These are phyloP conservation scores for Tinospora cordifolia DNA, from an alignment of 164 flowering plant species.

Conservation along the genomic window DNA sequence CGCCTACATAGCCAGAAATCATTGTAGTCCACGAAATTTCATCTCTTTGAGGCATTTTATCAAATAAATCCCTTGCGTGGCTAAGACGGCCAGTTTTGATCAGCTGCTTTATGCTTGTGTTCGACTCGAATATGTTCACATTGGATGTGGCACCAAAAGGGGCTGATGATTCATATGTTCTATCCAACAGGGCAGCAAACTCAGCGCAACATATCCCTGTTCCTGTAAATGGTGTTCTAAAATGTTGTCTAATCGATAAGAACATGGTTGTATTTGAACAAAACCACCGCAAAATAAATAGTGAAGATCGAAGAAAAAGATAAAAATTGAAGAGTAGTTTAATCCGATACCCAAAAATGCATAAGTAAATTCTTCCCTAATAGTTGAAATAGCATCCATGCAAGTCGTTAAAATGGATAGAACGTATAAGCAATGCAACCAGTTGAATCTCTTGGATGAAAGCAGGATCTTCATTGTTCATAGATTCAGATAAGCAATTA, in stretches of 20 bases:
- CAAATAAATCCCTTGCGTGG: slow-evolving; percentile 64
- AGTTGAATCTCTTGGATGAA: no score
- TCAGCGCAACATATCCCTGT: slow-evolving; percentile 17
- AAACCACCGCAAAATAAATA: background rate
- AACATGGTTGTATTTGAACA: slow-evolving; percentile 13
- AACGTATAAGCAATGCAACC: no score
- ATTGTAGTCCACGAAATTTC: slow-evolving; percentile 68
- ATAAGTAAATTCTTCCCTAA: background rate
- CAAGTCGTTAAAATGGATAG: background rate
- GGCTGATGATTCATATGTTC: background rate
- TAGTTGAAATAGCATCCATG: background rate
- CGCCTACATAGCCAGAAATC: slow-evolving; percentile 56
- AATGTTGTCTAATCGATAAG: slow-evolving; percentile 19
- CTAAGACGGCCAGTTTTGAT: slow-evolving; percentile 34
- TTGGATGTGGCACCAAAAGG: slow-evolving; percentile 12
- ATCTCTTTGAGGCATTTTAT: slow-evolving; percentile 61
- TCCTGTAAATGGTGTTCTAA: slow-evolving; percentile 23
- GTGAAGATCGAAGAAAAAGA: background rate
- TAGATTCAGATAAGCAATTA: no score
- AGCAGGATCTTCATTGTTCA: no score
- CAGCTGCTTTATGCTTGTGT: slow-evolving; percentile 34
- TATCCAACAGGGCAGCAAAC: slow-evolving; percentile 5
- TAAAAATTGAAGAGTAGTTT: background rate
- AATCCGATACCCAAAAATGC: background rate
- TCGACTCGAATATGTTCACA: slow-evolving; percentile 28